Base-by-base conservation (phyloP, 2,329 filamentous ascomycete species). In the Teratosphaeria gauchensis region DNA sequence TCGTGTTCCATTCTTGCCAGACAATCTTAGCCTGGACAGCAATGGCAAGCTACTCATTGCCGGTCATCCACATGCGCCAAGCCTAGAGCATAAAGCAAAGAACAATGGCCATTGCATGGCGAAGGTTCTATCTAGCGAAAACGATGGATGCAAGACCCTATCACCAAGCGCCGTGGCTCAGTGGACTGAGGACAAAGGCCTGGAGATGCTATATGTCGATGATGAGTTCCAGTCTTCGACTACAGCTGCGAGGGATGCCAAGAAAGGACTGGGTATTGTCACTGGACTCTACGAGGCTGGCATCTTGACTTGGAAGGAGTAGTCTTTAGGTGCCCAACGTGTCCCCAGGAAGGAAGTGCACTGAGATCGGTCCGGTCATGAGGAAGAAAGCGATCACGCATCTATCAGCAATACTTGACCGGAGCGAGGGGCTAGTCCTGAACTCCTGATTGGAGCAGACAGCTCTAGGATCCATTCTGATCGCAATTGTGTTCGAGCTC, bases 271-370 rank as follows among this genome's bases (percentile, higher is more conserved):
- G 0, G 72, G 72, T 0, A 62, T 77, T 12, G 66, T 75, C 2
- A 67, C 62, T 19, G 76, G 75, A 1, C 62, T 78, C 42, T 78
- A 78, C 61, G 75, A 75, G 51, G 67, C 62, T 35, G 76, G 76
- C 0, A 28, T 78, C 0, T 55, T 78, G 58, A 64, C 74, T 4
- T 73, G 74, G 57, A 71, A 65, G 58, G 65, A 65, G 42, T 48
- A 21, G 19, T 46, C 16, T 46, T 35, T 35, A 14, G 33, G 33
- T 35, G 24, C 24, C 24, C 24, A 28, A 4, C 24, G 4, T 28
- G 24, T 4, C 2, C 24, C 24, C 24, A 28, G 24, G 24, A 28
- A 35, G 6, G 7, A 35, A 35, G 33, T 7, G 33, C 9, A 35
- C 33, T 28, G 24, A 28, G 24, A 28, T 4, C 24, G 24, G 24